A percentile compares a stretch with the other conserved stretches of the same genome.
phyloP scores from a whole-genome alignment of 495 filamentous ascomycete species.

The Aspergillus sparsus region DNA sequence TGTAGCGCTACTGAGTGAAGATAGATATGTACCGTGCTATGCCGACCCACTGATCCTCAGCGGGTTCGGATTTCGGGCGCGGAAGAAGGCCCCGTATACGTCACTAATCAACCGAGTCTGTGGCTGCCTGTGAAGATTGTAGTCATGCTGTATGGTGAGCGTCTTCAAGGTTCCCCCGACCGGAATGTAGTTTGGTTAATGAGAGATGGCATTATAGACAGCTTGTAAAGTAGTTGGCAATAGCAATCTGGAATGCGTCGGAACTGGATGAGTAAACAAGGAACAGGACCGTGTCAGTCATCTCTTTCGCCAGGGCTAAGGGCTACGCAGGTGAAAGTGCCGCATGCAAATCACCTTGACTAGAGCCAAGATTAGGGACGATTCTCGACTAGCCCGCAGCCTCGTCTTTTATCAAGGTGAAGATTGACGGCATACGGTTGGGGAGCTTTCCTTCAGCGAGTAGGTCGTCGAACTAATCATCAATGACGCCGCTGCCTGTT shows the following conservation, averaged over 20 bases:
- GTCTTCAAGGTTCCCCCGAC: slow-evolving; percentile 34
- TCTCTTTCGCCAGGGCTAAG: slow-evolving; percentile 9
- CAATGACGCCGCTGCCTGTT: slow-evolving; percentile 24
- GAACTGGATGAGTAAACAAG: slow-evolving; percentile 18
- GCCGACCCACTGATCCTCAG: slow-evolving; percentile 26
- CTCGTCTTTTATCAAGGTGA: slow-evolving; percentile 29
- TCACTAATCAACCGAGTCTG: slow-evolving; percentile 35
- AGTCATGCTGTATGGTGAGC: slow-evolving; percentile 28
- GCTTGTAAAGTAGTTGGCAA: slow-evolving; percentile 20
- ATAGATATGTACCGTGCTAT: slow-evolving; percentile 23
- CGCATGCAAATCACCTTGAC: slow-evolving; percentile 5
- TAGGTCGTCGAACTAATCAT: slow-evolving; percentile 30
- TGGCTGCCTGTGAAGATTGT: slow-evolving; percentile 19
- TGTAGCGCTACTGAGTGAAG: slow-evolving; percentile 17
- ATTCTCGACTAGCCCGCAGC: slow-evolving; percentile 19
- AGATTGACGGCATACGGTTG: slow-evolving; percentile 30
- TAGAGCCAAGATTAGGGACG: slow-evolving; percentile 18
- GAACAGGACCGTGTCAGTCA: slow-evolving; percentile 21
- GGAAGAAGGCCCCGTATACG: slow-evolving; percentile 32
- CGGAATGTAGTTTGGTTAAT: slow-evolving; percentile 27
- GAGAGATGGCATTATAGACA: slow-evolving; percentile 29
- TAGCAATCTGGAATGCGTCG: slow-evolving; percentile 21
- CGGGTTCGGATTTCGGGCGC: slow-evolving; percentile 30
- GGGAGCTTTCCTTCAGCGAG: slow-evolving; percentile 21
- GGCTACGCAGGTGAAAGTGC: slow-evolving; percentile 18